phyloP scores from a whole-genome alignment of 805 yeast genomes.

The Blastobotrys americana region DNA sequence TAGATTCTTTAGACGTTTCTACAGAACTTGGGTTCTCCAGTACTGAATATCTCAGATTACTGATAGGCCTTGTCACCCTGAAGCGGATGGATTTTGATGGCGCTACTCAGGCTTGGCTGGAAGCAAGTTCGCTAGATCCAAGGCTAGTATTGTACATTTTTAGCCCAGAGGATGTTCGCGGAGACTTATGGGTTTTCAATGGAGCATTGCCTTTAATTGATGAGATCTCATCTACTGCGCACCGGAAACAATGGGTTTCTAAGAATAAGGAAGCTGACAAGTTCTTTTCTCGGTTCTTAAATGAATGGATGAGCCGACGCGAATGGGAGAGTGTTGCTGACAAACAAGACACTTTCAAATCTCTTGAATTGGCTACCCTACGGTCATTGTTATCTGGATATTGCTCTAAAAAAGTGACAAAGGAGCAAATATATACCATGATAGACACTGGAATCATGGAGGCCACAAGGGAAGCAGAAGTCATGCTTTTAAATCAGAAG shows the following conservation, averaged over 20 bases:
- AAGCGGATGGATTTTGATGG: slow-evolving; percentile 18
- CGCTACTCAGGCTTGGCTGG: slow-evolving; percentile 31
- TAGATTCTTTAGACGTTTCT: slow-evolving; percentile 24
- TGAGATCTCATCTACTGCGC: neutral
- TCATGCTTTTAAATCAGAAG: slow-evolving; percentile 18
- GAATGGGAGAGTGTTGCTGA: slow-evolving; percentile 27
- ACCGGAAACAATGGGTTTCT: slow-evolving; percentile 3
- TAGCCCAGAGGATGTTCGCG: slow-evolving; percentile 18
- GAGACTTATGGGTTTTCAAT: slow-evolving; percentile 25
- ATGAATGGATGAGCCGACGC: slow-evolving; percentile 26
- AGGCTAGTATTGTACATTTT: slow-evolving; percentile 28
- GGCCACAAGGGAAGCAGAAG: slow-evolving; percentile 20
- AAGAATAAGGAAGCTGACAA: neutral
- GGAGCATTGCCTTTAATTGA: slow-evolving; percentile 24
- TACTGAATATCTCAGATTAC: slow-evolving; percentile 34
- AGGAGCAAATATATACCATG: slow-evolving; percentile 22
- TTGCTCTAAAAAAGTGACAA: slow-evolving; percentile 15
- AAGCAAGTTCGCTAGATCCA: slow-evolving; percentile 32
- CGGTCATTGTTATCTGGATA: slow-evolving; percentile 15
- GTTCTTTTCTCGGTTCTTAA: slow-evolving; percentile 16
- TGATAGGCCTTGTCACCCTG: slow-evolving; percentile 31
- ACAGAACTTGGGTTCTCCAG: slow-evolving; percentile 35
- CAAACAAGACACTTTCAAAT: slow-evolving; percentile 21
- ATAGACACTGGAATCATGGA: slow-evolving; percentile 24
- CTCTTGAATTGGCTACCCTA: slow-evolving; percentile 28